These are phyloP conservation scores for Arthrobotrys entomopaga DNA, from an alignment of 2,329 filamentous ascomycete genomes.

Conservation along the genomic window DNA sequence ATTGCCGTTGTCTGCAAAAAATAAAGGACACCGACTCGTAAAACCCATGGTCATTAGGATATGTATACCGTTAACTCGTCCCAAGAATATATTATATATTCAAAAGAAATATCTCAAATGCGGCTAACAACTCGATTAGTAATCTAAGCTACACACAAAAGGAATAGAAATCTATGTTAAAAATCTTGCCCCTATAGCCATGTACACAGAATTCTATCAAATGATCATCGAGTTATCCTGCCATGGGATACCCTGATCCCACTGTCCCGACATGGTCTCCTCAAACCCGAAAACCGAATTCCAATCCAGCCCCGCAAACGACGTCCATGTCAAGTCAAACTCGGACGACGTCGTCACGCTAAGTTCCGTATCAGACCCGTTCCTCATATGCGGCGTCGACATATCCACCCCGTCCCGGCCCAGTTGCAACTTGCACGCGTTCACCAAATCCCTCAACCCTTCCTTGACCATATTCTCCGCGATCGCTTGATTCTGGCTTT, in stretches of 20 bases:
- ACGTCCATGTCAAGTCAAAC: neutral
- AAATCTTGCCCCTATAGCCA: too few species aligned
- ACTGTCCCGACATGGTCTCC: neutral
- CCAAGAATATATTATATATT: too few species aligned
- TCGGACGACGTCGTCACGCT: neutral
- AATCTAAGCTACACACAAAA: too few species aligned
- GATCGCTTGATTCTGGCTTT: neutral
- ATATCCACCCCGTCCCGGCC: neutral
- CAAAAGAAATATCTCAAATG: too few species aligned
- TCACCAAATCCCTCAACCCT: neutral
- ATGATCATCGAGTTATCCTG: too few species aligned
- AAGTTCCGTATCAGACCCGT: neutral
- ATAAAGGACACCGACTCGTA: too few species aligned
- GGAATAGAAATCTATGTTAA: too few species aligned
- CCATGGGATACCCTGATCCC: neutral
- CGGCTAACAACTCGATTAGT: too few species aligned
- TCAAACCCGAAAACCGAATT: neutral
- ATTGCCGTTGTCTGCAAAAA: too few species aligned
- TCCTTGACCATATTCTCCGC: constrained; percentile 4
- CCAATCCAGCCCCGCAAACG: neutral
- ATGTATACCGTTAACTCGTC: too few species aligned
- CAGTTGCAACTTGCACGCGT: neutral
- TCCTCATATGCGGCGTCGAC: neutral
- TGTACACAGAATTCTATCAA: too few species aligned
- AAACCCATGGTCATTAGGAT: too few species aligned